Conservation (phyloP, 192 early-diverging fungal species). For the Coemansia sp. region DNA sequence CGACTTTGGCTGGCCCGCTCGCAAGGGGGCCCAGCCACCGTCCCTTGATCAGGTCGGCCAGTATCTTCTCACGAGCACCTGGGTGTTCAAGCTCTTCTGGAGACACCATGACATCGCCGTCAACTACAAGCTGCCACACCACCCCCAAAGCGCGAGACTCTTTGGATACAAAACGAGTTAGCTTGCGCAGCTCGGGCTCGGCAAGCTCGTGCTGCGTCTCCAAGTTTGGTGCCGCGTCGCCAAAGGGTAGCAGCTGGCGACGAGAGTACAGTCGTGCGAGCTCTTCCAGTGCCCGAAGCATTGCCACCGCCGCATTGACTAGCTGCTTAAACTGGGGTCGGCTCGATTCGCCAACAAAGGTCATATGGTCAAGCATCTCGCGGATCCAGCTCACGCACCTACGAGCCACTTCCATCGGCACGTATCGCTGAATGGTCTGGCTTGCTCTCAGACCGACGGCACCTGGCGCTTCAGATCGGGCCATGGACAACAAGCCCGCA, state of each 20-base stretch:
- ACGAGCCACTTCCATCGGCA: constrained; percentile 38
- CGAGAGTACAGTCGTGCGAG: constrained; percentile 8
- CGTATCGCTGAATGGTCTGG: constrained; percentile 3
- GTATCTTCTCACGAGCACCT: constrained; percentile 23
- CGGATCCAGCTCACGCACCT: constrained; percentile 41
- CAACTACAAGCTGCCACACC: constrained; percentile 44
- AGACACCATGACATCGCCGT: constrained; percentile 47
- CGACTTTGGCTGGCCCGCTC: neutral
- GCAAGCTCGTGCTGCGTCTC: neutral
- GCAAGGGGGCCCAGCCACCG: constrained; percentile 30
- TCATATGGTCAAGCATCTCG: constrained; percentile 39
- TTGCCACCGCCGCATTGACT: constrained; percentile 11
- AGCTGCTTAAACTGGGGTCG: constrained; percentile 25
- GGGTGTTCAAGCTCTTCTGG: constrained; percentile 42
- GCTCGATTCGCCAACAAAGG: constrained; percentile 20
- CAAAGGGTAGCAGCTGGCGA: neutral
- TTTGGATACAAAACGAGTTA: constrained; percentile 13
- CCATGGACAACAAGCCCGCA: neutral
- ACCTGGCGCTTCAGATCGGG: neutral
- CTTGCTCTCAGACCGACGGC: neutral
- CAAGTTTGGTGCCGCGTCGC: neutral
- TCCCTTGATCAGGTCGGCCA: constrained; percentile 34
- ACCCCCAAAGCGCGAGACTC: constrained; percentile 23
- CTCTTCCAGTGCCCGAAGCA: constrained; percentile 17
- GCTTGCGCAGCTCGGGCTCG: constrained; percentile 13